Base-by-base conservation (phyloP, 768 basidiomycete genomes). In the Termitomyces sp. region DNA sequence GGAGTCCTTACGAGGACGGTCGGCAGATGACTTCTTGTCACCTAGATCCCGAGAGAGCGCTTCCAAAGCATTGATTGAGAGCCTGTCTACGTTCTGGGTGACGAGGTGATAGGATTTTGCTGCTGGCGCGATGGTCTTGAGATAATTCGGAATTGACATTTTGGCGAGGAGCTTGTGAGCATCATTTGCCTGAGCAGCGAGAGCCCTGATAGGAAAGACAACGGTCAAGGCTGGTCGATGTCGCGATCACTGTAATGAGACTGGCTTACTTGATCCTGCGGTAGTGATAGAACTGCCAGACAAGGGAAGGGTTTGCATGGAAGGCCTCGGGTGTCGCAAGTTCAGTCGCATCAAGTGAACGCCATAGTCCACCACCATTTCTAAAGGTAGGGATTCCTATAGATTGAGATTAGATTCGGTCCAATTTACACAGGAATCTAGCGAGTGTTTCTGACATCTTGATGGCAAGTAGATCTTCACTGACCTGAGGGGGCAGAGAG, bases 231-330 rank as follows among this genome's bases (percentile, higher is more conserved):
- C n/a, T n/a, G n/a, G n/a, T n/a, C n/a, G n/a, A 4, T 38, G 36
- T 54, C 13, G 32, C 38, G 44, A 57, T 20, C 51, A 39, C 18
- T 22, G 28, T 24, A 40, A 22, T 7, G 38, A 4, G 24, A 40
- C 42, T n/a, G 11, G 73, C 74, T 33, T 63, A 84, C 84, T 67
- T 75, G 71, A 81, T 78, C 57, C 86, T 74, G n/a, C 86, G 74
- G 59, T 84, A 82, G 63, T 88, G 86, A 64, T 87, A 88, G 66
- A 88, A 88, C 64, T 88, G 83, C 86, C 85, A 87, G 3, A 83
- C 80, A 3, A 77, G 71, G 16, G 78, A 79, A 0, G 84, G 85
- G 57, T 83, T 74, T 22, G 72, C 63, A 1, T 62, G 50, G 69
- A 87, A 88, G 0, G 78, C 82, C 63, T 82, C 74, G 0, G 82